Evolutionary conservation across 768 basidiomycete genomes (phyloP), one percentile per base, ranked within the genome.

Genomic region (Kwoniella shandongensis): DNA sequence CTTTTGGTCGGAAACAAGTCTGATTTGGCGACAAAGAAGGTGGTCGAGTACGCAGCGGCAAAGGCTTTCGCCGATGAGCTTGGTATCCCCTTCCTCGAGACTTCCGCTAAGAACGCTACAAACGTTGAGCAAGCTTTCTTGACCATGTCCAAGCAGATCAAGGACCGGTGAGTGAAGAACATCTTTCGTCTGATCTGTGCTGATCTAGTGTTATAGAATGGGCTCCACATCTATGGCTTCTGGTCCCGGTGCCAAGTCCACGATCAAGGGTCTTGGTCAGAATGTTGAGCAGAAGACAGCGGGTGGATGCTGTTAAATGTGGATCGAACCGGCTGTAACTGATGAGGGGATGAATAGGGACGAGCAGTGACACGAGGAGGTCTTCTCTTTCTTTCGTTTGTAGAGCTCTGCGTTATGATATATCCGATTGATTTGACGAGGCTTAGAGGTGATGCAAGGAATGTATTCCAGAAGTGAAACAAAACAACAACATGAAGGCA

Each of bases 71-170:
- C 96, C 10, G 81, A 87, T 48, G 92, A 98, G 76, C 83, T 99
- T 20, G 91, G 89, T 39, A 85, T 99, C 76, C 88, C 83, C 73
- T 99, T 96, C 78, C 89, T 98, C 83, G 96, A 98, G 81, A 99
- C 96, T 15, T 92, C 90, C 10, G 96, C 96, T 40, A 98, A 98
- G 81, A 83, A 88, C 51, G 97, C 96, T 76, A 91, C 93, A 45
- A 91, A 91, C 58, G 96, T 99, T 32, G 96, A 99, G 80, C 91
- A 97, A 65, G 94, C 94, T 15, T 99, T 99, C 83, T 96, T 98
- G 79, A 89, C 88, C 10, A 84, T 98, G 62, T 91, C 94, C 23
- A 86, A 92, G 92, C 93, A 67, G 59, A 76, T 76, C 70, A 76
- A 76, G 63, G 74, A 76, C 58, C 61, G 75, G 75, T 76, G 47